phyloP scores from a whole-genome alignment of 2,329 filamentous ascomycete genomes.

The Trichophyton equinum region DNA sequence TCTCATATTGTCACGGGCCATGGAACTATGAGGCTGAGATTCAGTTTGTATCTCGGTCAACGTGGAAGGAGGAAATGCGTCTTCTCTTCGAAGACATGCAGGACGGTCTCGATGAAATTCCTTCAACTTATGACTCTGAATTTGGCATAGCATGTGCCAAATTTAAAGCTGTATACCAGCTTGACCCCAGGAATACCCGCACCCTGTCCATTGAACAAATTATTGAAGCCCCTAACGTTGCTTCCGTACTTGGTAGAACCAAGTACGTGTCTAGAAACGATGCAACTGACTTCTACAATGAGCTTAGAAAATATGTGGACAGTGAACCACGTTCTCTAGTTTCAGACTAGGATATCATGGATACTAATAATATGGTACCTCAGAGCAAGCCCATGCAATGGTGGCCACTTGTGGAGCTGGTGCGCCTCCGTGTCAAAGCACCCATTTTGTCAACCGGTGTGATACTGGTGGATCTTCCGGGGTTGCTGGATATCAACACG shows the following conservation, averaged over 20 bases:
- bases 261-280: slow-evolving; percentile 29
- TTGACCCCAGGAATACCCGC: not conserved
- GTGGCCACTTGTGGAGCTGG: slow-evolving; percentile 34
- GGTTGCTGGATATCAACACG: slow-evolving; percentile 48
- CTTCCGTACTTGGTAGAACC: slow-evolving; percentile 36
- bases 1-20: slow-evolving; percentile 42
- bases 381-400: slow-evolving; percentile 26
- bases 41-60: slow-evolving; percentile 42
- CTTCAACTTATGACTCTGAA: slow-evolving; percentile 31
- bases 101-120: slow-evolving; percentile 23
- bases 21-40: slow-evolving; percentile 44
- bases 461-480: slow-evolving; percentile 47
- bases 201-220: slow-evolving; percentile 26
- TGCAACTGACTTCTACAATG: slow-evolving; percentile 33
- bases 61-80: slow-evolving; percentile 43
- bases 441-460: slow-evolving; percentile 41
- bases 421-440: slow-evolving; percentile 40
- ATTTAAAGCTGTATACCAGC: slow-evolving; percentile 28
- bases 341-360: slow-evolving; percentile 4
- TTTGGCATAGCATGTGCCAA: slow-evolving; percentile 32
- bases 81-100: slow-evolving; percentile 37
- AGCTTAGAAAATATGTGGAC: slow-evolving; percentile 42
- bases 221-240: slow-evolving; percentile 30
- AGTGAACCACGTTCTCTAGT: slow-evolving; percentile 37
- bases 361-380: not conserved